Evolutionary conservation across 176 grass and related monocot species (phyloP), one percentile per base, ranked within the genome.

Genomic region (Aegilops longissima): DNA sequence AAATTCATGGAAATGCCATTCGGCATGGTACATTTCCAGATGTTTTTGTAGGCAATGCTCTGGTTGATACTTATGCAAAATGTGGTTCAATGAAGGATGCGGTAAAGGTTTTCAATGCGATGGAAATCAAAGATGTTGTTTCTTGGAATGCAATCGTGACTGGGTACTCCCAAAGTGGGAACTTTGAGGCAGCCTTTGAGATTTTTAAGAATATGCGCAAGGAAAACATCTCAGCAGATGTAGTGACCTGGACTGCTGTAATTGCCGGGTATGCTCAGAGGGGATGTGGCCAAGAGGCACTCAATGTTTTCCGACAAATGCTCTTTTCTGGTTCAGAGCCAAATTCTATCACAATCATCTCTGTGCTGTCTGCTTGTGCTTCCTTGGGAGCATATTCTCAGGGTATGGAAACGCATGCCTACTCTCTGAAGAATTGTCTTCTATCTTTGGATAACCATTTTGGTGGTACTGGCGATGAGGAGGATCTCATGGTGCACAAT

Each of bases 231-330:
- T 58, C 87, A 40, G 75, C 95, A 84, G 77, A 82, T 17, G 90
- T 97, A 36, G 72, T 97, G 69, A 89, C 95, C 65, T 97, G 95
- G 95, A 97, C 68, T 84, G 87, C 95, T 81, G 84, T 95, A 68
- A 90, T 97, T 66, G 71, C 95, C 4, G 91, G 95, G 44, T 95
- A 95, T 94, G 89, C 95, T 45, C 95, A 97, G 83, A 93, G 84
- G 75, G 95, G 92, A 36, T 84, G 69, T 29, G 72, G 95, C 71
- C 77, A 86, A 68, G 92, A 97, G 64, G 90, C 95, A 38, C 84
- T 94, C 24, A 62, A 84, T 10, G 79, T 92, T 18, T 97, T 97
- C 78, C 81, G 64, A 9, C 86, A 94, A 82, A 95, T 97, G 95
- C 66, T 92, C 23, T 66, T 91, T 42, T 84, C 80, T 77, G 89